phyloP scores from a whole-genome alignment of 768 basidiomycete species.

The Russula earlei region DNA sequence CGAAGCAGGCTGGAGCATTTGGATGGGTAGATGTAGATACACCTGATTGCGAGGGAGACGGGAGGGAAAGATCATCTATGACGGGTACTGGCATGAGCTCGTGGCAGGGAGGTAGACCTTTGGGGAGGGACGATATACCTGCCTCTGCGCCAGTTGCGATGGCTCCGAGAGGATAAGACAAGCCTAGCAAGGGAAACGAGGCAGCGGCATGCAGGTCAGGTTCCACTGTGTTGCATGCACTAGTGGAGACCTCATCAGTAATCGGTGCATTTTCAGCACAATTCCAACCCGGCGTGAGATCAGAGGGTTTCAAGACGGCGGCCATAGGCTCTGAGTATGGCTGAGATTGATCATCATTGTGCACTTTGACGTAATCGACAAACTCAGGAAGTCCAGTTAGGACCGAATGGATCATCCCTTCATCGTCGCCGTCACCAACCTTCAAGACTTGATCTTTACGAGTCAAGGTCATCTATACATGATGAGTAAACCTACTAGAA shows the following conservation, averaged over 20 bases:
- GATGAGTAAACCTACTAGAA: not conserved
- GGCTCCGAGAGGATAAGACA: not conserved
- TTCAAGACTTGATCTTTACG: constrained; percentile 57
- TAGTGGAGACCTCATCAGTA: not conserved
- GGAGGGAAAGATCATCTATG: not conserved
- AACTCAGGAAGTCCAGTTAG: constrained; percentile 58
- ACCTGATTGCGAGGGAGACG: not conserved
- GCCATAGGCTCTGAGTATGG: not conserved
- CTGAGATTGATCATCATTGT: not conserved
- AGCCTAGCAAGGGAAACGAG: not conserved
- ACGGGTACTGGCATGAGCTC: not conserved
- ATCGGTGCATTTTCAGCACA: not conserved
- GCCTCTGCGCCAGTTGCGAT: not conserved
- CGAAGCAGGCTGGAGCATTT: not conserved
- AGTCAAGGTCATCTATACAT: constrained; percentile 54
- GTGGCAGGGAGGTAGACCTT: not conserved
- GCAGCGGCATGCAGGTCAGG: not conserved
- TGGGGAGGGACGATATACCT: not conserved
- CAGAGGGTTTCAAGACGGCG: not conserved
- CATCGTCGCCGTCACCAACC: constrained; percentile 62
- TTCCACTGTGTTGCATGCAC: not conserved
- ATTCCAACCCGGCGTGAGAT: not conserved
- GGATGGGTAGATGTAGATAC: not conserved
- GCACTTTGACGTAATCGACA: constrained; percentile 31
- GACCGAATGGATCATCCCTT: constrained; percentile 74